Evolutionary conservation across 2,329 filamentous ascomycete species (phyloP), one percentile per base, ranked within the genome.

Genomic region (Fusarium nelsonii): DNA sequence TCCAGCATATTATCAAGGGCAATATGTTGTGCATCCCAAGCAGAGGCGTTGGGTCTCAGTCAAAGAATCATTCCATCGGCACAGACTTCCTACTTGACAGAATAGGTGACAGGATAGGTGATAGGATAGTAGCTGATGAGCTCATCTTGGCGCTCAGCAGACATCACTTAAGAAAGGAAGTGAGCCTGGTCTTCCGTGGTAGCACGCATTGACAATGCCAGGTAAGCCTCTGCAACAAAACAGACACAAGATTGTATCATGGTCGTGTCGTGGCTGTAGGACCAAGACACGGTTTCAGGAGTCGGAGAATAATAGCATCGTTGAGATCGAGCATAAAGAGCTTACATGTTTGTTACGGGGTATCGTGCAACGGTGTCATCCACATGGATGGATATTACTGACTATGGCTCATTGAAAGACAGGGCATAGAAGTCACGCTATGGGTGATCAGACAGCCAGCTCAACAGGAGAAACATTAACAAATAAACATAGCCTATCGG

Each of bases 401-500:
- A 70, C 58, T 49, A 57, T 34, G 33, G 53, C 56, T 60, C 54
- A 55, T 45, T 30, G 49, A 56, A 30, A 56, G 50, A 45, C 41
- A 57, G 52, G 46, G 16, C 14, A 18, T 26, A 33, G 37, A 55
- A 51, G 51, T 20, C 39, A 50, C 49, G 61, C 52, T 30, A 45
- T 28, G 23, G 48, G 20, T 37, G 51, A 69, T 53, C 52, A 68
- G 63, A 46, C 40, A 63, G 39, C 51, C 40, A 63, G 39, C 51
- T 43, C 49, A 56, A 50, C 8, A 50, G 33, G 26, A 64, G 52
- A 68, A 67, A 56, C 53, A 63, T 50, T 20, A 69, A 60, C 30
- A n/a, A 34, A 37, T 34, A 59, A 56, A 37, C 37, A 60, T 48
- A 39, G 46, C 72, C 70, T 71, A 74, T 74, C 60, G 72, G 72